phyloP scores from a whole-genome alignment of 306 rosid species.

The Cicer cuneatum region DNA sequence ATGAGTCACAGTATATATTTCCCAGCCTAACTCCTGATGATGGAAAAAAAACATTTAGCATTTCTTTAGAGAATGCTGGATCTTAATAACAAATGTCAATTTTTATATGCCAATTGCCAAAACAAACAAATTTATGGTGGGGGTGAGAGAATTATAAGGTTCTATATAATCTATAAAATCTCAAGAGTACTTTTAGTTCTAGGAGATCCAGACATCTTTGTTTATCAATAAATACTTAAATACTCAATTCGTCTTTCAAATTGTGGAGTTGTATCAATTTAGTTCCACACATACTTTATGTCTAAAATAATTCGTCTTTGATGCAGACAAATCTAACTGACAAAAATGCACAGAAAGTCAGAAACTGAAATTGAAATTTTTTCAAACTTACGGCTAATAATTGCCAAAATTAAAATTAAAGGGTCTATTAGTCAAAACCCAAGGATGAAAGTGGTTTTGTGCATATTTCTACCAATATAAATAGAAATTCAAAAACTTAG shows the following conservation, averaged over 20 bases:
- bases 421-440: not conserved
- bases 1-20: conserved; percentile 77
- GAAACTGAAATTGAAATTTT: not conserved
- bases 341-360: not conserved
- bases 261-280: too few species aligned
- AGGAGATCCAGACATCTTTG: conserved; percentile 3
- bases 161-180: not conserved
- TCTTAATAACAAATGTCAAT: not conserved
- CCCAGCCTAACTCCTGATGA: conserved; percentile 90
- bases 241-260: too few species aligned
- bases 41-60: conserved; percentile 33
- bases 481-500: conserved; percentile 4
- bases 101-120: conserved; percentile 4
- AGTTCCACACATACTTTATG: too few species aligned
- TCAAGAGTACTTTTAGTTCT: not conserved
- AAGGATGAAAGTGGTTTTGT: not conserved
- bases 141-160: not conserved
- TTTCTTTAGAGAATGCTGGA: conserved; percentile 20
- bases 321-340: conserved; percentile 11
- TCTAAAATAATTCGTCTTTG: not conserved
- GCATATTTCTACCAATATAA: not conserved
- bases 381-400: not conserved
- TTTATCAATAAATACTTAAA: not conserved
- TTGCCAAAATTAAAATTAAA: conserved; percentile 4
- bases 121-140: not conserved